phyloP scores from a whole-genome alignment of 163 green algal genomes.

The Scenedesmus sp. region DNA sequence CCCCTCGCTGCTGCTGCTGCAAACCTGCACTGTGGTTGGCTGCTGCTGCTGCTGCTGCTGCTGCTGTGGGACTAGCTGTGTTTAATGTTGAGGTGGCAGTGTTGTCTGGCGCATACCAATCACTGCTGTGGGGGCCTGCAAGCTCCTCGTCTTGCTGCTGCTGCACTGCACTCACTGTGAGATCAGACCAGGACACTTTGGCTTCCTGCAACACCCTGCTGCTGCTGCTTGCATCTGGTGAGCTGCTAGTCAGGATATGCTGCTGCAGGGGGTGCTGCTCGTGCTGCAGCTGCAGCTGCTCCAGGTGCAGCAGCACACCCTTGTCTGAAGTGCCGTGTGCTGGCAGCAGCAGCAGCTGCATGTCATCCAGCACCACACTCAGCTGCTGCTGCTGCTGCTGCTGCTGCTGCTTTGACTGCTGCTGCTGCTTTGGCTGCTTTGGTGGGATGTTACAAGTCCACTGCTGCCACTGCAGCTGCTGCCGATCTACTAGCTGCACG shows the following conservation, averaged over 20 bases:
- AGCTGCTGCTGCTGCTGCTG: slow-evolving; percentile 23
- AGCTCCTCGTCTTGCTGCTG: neutral
- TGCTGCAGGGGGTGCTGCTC: neutral
- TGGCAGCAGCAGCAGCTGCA: slow-evolving; percentile 46
- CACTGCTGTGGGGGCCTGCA: neutral
- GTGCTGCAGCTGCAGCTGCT: slow-evolving; percentile 5
- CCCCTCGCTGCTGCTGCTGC: neutral
- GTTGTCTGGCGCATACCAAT: neutral
- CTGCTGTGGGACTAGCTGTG: neutral
- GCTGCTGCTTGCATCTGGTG: slow-evolving; percentile 2
- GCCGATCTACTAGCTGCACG: neutral
- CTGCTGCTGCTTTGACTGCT: slow-evolving; percentile 7
- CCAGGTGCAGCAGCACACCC: slow-evolving; percentile 32
- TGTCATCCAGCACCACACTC: neutral
- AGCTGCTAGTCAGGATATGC: neutral
- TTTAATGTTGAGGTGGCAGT: neutral
- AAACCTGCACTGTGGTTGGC: neutral
- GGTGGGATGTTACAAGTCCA: slow-evolving; percentile 5
- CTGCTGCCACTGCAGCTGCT: slow-evolving; percentile 28
- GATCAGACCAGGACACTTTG: neutral
- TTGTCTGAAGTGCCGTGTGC: slow-evolving; percentile 37
- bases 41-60: neutral
- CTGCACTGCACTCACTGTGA: slow-evolving; percentile 18
- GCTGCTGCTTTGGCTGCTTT: neutral
- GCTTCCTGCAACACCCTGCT: slow-evolving; percentile 5